Base-by-base conservation (phyloP, 1,139 yeast species). In the Kluyveromyces sp. region DNA sequence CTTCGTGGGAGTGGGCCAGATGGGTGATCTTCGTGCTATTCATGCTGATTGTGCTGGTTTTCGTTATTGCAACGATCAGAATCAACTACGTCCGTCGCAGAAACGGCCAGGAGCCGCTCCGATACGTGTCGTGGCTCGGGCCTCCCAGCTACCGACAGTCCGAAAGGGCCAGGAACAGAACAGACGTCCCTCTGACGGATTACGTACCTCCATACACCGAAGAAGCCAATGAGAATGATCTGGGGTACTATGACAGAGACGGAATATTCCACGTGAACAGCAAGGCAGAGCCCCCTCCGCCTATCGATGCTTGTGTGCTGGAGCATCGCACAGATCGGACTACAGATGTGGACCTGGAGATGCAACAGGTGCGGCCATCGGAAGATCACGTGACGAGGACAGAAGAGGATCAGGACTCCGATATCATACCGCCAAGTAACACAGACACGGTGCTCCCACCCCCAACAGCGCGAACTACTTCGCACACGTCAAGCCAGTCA, bases 91-190 rank as follows among this genome's bases (percentile, higher is more conserved):
- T 73, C 47, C 71, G 96, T 57, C 69, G 75, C 2, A 69, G 62
- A 29, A 64, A 67, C 34, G 96, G 96, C 4, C 69, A 71, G 34
- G 73, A 71, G 29, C 96, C 96, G 0, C 70, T 87, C 2, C 73
- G 79, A 47, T 94, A 94, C 11, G 87, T 96, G 1, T 77, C 86
- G 9, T 88, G 96, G 94, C 75, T 88, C 73, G 82, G 94, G 0
- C 96, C 96, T 3, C 95, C 96, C 0, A 95, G 83, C n/a, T 87
- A 88, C 60, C 65, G 73, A 48, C 92, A 83, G 56, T 77, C 94
- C 2, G 87, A 84, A 54, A 70, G 69, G 44, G 81, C 77, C 46
- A 77, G 80, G 53, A 70, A 71, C 39, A 73, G 63, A 43, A 40
- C 20, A 13, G 41, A 19, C 15, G 41, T 38, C 6, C 64, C 6